Base-by-base conservation (phyloP, 441 rosid species). In the Isatis lusitanica region DNA sequence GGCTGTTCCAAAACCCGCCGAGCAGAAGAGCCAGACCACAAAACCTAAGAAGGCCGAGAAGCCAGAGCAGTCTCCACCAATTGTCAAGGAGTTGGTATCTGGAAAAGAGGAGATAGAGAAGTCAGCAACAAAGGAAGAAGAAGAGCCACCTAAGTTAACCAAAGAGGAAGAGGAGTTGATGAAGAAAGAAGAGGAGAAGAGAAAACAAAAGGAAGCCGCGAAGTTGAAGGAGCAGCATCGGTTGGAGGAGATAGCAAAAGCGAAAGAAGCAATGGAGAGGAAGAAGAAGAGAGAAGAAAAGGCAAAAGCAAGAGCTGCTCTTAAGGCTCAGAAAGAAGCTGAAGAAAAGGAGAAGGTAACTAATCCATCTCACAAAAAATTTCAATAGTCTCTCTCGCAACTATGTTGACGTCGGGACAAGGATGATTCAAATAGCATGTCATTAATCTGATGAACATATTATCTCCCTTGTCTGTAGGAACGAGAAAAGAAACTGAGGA, bases 191-290 rank as follows among this genome's bases (percentile, higher is more conserved):
- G 95, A 93, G 55, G 90, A 85, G 81, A 63, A 84, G 84, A 85
- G 90, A 68, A 88, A 83, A 80, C 82, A 80, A 51, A 88, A 85
- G 82, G 96, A 87, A 83, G 90, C 82, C 24, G 86, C 85, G 26
- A 80, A 67, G 73, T 58, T 91, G 78, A 85, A 74, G 82, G 96
- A 91, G 75, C 97, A 88, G 58, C 83, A 60, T 46, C 84, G 86
- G 57, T 79, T 87, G 69, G 96, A 91, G 78, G 92, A 90, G 82
- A 89, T 80, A 69, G 85, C 86, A 36, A 93, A 93, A 79, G 90
- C 94, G 16, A 87, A 82, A 78, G 98, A 89, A 67, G 97, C 97
- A 62, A 61, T 82, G 77, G 94, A 91, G 82, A 87, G 96, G 79
- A 93, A 89, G 81, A 89, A 85, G 70, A 85, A 88, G 69, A 85